Evolutionary conservation across 108 stramenopile genomes (phyloP), one percentile per base, ranked within the genome.

Genomic region (Bacterosira constricta): DNA sequence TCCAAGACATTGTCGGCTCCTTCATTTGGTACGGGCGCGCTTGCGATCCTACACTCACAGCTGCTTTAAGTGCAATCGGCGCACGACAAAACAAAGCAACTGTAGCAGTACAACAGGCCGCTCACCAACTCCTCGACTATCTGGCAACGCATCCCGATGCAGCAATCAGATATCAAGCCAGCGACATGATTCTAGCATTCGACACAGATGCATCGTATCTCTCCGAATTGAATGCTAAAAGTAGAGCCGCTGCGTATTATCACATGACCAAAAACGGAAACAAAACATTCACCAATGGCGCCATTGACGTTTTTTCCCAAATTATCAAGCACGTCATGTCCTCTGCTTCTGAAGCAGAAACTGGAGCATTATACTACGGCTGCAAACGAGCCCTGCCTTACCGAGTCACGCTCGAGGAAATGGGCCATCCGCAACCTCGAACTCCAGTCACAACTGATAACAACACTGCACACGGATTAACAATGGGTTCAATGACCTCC

Each of bases 321-420:
- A 56, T 56, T 12, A 56, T 56, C 55, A 56, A 56, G 34, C 55
- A 56, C 32, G 30, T 56, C 12, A 32, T 56, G 55, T 1, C 55
- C 31, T 56, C 55, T 1, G 55, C 55, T 15, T 56, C 55, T 1
- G 30, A 56, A n/a, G n/a, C n/a, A n/a, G n/a, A n/a, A n/a, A n/a
- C n/a, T n/a, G n/a, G n/a, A n/a, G n/a, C n/a, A n/a, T n/a, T n/a
- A n/a, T n/a, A n/a, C n/a, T n/a, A n/a, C n/a, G n/a, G n/a, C n/a
- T n/a, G n/a, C n/a, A n/a, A 34, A 18, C 55, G n/a, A n/a, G n/a
- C n/a, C n/a, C n/a, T n/a, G n/a, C n/a, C n/a, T n/a, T n/a, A n/a
- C n/a, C n/a, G n/a, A n/a, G n/a, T n/a, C n/a, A n/a, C n/a, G n/a
- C n/a, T n/a, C n/a, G n/a, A n/a, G n/a, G n/a, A n/a, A n/a, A n/a